A percentile compares a stretch with the other conserved stretches of the same genome.
These are phyloP conservation scores for Cenchrus americanus DNA, from an alignment of 176 grass and related monocot genomes.

Conservation along the genomic window DNA sequence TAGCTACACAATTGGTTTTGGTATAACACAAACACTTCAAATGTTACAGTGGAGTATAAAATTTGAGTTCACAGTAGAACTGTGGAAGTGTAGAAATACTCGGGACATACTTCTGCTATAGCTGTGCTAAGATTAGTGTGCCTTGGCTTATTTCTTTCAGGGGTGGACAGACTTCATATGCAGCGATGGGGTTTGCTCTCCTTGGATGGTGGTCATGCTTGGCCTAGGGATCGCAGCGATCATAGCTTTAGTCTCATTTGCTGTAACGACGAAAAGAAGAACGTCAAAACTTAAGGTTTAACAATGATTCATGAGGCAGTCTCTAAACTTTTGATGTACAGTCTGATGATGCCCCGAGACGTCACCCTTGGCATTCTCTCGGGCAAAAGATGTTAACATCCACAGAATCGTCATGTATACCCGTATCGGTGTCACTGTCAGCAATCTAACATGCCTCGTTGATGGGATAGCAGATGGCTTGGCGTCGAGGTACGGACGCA, in stretches of 20 bases:
- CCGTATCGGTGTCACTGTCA: background rate
- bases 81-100: background rate
- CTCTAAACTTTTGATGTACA: constrained; percentile 59
- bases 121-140: background rate
- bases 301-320: constrained; percentile 31
- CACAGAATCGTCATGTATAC: background rate
- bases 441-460: background rate
- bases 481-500: background rate
- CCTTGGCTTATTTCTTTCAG: constrained; percentile 35
- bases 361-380: constrained; percentile 14
- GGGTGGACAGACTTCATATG: constrained; percentile 45
- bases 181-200: constrained; percentile 45
- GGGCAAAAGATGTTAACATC: constrained; percentile 19
- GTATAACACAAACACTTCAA: background rate
- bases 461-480: background rate
- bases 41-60: background rate
- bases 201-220: constrained; percentile 48
- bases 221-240: constrained; percentile 25
- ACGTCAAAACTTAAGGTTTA: constrained; percentile 92
- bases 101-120: background rate
- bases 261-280: constrained; percentile 66
- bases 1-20: background rate
- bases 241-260: constrained; percentile 43
- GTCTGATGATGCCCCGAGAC: constrained; percentile 30
- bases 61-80: background rate